Evolutionary conservation across 1,284 basidiomycete species (phyloP), one percentile per base, ranked within the genome.

Genomic region (Puccinia horiana): DNA sequence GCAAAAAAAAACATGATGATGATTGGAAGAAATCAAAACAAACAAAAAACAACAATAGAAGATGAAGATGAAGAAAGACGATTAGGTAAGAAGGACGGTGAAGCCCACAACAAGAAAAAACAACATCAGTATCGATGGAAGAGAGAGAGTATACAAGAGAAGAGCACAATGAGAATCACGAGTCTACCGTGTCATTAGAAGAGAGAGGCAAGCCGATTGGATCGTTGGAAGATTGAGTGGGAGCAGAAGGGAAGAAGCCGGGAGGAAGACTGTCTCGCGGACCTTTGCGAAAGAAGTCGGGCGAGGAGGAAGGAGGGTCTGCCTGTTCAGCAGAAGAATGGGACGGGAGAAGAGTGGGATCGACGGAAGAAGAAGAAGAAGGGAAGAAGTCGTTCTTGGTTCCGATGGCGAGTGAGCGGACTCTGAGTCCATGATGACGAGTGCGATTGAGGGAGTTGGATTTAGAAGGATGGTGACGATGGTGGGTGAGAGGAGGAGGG

Each of bases 361-460:
- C 3, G 58, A 4, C 8, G 12, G 58, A 63, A n/a, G 35, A 42
- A 26, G 67, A n/a, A 26, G 37, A 42, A 26, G 67, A n/a, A 26
- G 37, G 37, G 40, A 70, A 70, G 69, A 70, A 70, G n/a, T 70
- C 69, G 29, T n/a, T 70, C 29, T 70, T 70, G 16, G n/a, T 2
- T 9, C 1, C 69, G 14, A 70, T 12, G 47, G 69, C 69, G n/a
- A 70, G 26, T 1, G 69, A 70, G 42, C 44, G 42, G 29, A 70
- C 69, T 16, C 69, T 1, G 47, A 29, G 49, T 1, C 69, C 23
- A 49, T 70, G 69, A 29, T 40, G 20, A 9, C 42, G 69, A 20
- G 18, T 40, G 18, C 47, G 69, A 29, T 52, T 42, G 29, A 52
- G 0, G 1, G 69, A 70, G 47, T 29, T 16, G 8, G 69, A 3